Percentiles rank a stretch among this genome's conserved stretches.
Evolutionary conservation across 257 asterid species (phyloP).

Genomic region (Nicotiana paniculata): DNA sequence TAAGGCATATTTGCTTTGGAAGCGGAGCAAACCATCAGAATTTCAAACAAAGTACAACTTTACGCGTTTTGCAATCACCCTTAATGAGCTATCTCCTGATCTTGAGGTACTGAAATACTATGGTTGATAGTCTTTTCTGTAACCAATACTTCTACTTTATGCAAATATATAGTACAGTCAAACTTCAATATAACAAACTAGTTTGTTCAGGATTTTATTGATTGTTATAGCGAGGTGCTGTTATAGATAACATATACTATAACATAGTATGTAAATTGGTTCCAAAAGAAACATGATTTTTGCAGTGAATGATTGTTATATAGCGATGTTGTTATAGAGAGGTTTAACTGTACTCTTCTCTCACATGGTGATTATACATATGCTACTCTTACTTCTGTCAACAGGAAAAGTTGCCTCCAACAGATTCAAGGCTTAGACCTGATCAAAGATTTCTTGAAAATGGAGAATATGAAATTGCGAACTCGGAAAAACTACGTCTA

Average conservation of each 20-base stretch:
- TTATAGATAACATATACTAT: too few relatives aligned
- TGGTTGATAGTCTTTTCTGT: neutral
- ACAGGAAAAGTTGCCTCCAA: conserved; percentile 24
- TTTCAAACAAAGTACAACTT: conserved; percentile 12
- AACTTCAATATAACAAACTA: too few relatives aligned
- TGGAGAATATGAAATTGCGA: conserved; percentile 19
- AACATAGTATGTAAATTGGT: too few relatives aligned
- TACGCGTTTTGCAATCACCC: conserved; percentile 9
- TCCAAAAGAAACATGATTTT: too few relatives aligned
- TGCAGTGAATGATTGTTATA: too few relatives aligned
- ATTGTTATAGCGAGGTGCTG: too few relatives aligned
- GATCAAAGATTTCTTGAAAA: conserved; percentile 26
- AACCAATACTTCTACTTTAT: neutral
- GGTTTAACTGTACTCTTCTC: too few relatives aligned
- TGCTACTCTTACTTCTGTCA: neutral
- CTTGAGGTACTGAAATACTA: conserved; percentile 4
- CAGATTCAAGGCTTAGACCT: conserved; percentile 28
- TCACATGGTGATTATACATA: too few relatives aligned
- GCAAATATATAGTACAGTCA: neutral
- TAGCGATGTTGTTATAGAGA: too few relatives aligned
- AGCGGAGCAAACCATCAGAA: neutral
- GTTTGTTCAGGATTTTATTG: too few relatives aligned
- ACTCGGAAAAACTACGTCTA: conserved; percentile 18
- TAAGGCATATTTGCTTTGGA: conserved; percentile 11
- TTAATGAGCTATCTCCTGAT: conserved; percentile 14